Evolutionary conservation across 2,329 filamentous ascomycete species (phyloP), one percentile per base, ranked within the genome.

Genomic region (Paecilomyces dactylethromorphus): DNA sequence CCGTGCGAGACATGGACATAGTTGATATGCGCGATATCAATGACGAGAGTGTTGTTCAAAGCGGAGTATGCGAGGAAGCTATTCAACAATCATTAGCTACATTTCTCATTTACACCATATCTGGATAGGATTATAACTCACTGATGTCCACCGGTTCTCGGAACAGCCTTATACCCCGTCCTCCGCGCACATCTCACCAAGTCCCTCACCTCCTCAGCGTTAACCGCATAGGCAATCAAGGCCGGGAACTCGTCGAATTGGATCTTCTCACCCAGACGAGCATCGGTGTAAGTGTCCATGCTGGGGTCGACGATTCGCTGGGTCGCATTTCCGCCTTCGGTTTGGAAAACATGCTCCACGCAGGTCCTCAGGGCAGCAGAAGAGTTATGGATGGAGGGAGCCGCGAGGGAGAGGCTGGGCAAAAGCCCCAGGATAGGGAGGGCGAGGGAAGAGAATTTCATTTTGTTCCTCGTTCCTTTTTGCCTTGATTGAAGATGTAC

Each of bases 1-100:
- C 73, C 71, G 1, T 59, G 58, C 11, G 70, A 70, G 3, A 73
- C 53, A n/a, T 61, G 61, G 10, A 65, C 61, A 55, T 69, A 65
- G 35, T 65, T 64, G n/a, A 75, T 53, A 32, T 65, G 60, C 18
- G 52, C 53, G 11, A 65, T 18, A 31, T 65, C 63, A 45, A 65
- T 61, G 39, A 64, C 60, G 26, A 65, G 59, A 22, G 62, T 60
- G n/a, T 55, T 55, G 55, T 59, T 63, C 10, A 64, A 49, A 13
- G 61, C 53, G 5, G 62, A 64, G 29, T 58, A 64, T 13, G 61
- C 52, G 62, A 59, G 49, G 51, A 61, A 62, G 32, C 62, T 62
- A 21, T 18, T 29, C 21, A 10, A 52, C 2, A 3, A 22, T 10
- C 21, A 52, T 52, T n/a, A 52, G 50, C 50, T 21, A 52, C 5